Base-by-base conservation (phyloP, 2,329 filamentous ascomycete species). In the Diplocarpon mali region DNA sequence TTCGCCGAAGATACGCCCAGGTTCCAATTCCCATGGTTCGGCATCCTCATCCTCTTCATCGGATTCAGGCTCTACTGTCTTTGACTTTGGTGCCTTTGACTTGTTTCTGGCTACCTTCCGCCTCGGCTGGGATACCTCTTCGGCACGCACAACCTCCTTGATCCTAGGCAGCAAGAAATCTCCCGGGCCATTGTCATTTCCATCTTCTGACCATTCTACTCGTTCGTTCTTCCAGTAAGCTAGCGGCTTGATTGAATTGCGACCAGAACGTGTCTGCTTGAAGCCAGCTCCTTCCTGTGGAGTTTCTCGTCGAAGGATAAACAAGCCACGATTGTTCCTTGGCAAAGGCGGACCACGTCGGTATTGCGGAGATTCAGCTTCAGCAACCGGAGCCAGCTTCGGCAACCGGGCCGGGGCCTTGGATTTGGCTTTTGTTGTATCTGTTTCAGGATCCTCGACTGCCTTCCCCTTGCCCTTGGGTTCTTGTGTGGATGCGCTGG, bases 171-270 rank as follows among this genome's bases (percentile, higher is more conserved):
- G 62, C n/a, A 81, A 67, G 54, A 83, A 81, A 34, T 71, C 69
- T n/a, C 71, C 70, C 31, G 64, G 43, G 53, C 55, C 40, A 69
- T 63, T 46, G 67, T 73, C 73, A 24, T 67, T 67, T 35, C 65
- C 63, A 39, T 79, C 76, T 17, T 78, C 74, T 14, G 74, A 69
- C 41, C 81, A 85, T 16, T 87, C 75, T 38, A 83, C 76, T 43
- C 76, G 76, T 61, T 96, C 90, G 53, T 88, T 88, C 56, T 80
- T 80, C 90, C 90, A 96, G 61, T 75, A 94, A 20, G 85, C 78
- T 29, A 95, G 66, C 0, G 89, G 92, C 48, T 78, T 77, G 50
- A 86, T 80, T 9, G 85, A 86, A 42, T 78, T 76, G 45, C 92
- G 78, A 2, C 87, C 89, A 11, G 83, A 90, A 43, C 87, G 80